Evolutionary conservation across 129 eudicot genomes (phyloP).

Genomic region (Centella asiatica): DNA sequence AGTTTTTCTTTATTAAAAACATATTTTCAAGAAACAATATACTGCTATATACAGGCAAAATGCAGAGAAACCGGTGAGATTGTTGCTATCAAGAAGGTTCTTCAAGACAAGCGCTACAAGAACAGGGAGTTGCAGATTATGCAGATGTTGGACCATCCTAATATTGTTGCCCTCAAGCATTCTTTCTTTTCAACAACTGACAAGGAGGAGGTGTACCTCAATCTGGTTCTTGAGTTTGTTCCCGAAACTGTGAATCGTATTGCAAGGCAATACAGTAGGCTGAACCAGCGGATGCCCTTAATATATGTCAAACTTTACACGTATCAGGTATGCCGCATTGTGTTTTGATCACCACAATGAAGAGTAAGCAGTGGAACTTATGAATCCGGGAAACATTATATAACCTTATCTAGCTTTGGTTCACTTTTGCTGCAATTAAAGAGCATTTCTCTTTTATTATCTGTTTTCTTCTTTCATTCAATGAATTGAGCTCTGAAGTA

Average conservation of each 20-base stretch:
- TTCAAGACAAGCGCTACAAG: conserved; percentile 99
- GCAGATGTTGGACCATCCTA: conserved; percentile 99
- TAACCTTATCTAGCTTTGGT: no score
- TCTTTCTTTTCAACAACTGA: conserved; percentile 89
- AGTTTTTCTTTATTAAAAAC: neutral
- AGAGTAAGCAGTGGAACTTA: no score
- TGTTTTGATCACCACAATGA: neutral
- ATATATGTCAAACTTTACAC: conserved; percentile 90
- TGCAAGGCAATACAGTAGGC: conserved; percentile 84
- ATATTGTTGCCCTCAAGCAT: conserved; percentile 87
- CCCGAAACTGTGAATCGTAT: conserved; percentile 96
- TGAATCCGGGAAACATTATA: no score
- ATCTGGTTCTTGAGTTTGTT: conserved; percentile 94
- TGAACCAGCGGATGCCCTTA: conserved; percentile 85
- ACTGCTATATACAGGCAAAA: conserved; percentile 58
- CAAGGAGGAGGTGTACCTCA: conserved; percentile 84
- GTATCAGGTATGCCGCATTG: conserved; percentile 60
- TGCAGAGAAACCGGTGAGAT: conserved; percentile 98
- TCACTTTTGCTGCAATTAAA: neutral
- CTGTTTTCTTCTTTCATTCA: neutral
- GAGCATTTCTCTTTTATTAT: neutral
- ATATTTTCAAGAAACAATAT: neutral
- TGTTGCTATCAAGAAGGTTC: conserved; percentile 97
- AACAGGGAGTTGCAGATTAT: conserved; percentile 93
- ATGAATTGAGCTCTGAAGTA: neutral